These are phyloP conservation scores for Fusarium humuli DNA, from an alignment of 2,329 filamentous ascomycete genomes.

Conservation along the genomic window DNA sequence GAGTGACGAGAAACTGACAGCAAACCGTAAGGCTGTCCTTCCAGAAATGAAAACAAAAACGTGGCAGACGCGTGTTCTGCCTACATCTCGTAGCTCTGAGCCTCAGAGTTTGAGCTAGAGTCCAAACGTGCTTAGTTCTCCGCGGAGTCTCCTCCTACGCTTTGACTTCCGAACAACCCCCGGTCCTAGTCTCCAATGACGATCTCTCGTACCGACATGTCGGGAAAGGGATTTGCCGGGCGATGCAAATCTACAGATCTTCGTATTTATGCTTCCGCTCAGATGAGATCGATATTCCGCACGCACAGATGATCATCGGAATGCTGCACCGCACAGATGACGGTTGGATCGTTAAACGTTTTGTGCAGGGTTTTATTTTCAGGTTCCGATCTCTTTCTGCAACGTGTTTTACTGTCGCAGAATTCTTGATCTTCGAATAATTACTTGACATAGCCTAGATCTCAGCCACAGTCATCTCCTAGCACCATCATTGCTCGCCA, in stretches of 20 bases:
- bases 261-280: background rate
- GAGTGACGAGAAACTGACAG: background rate
- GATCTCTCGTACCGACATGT: constrained; percentile 1
- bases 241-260: constrained; percentile 1
- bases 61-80: background rate
- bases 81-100: background rate
- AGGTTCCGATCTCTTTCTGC: background rate
- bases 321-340: background rate
- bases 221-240: constrained; percentile 4
- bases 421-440: background rate
- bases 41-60: background rate
- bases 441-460: too few species aligned
- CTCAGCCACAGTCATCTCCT: background rate
- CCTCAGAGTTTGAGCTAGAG: background rate
- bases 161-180: constrained; percentile 6
- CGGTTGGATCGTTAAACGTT: background rate
- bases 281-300: background rate
- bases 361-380: background rate
- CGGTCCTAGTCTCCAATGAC: background rate
- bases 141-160: background rate
- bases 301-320: background rate
- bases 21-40: background rate
- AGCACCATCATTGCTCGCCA: background rate
- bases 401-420: rapidly evolving
- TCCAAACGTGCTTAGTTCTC: background rate